Conservation (phyloP, 352 stramenopile species). For the Globisporangium uncinulatum region DNA sequence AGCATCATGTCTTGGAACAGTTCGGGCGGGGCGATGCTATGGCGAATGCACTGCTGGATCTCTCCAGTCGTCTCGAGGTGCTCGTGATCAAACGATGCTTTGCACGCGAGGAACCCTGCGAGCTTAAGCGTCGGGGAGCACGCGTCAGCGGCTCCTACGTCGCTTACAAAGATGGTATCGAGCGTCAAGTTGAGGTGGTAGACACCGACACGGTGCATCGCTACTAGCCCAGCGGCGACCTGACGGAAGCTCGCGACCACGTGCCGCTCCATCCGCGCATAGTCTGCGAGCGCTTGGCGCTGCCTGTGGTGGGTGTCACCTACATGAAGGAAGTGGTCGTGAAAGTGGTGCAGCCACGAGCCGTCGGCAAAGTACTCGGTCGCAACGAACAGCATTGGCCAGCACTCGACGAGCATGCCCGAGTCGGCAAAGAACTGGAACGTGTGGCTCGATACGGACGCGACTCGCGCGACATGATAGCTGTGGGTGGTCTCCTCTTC, state of each 20-base stretch:
- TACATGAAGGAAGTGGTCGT: constrained; percentile 6
- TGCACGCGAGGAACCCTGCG: constrained; percentile 36
- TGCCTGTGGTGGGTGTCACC: too few species aligned
- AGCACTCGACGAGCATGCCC: constrained; percentile 55
- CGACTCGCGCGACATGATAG: constrained; percentile 30
- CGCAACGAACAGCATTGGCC: constrained; percentile 47
- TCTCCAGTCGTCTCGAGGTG: constrained; percentile 15
- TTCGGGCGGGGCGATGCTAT: constrained; percentile 39
- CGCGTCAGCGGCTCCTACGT: background rate
- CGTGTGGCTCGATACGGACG: constrained; percentile 31
- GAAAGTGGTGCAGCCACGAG: constrained; percentile 33
- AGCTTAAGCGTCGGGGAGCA: constrained; percentile 23
- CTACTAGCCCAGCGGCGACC: constrained; percentile 37
- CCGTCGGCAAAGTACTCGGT: constrained; percentile 35
- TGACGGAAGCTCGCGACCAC: constrained; percentile 34
- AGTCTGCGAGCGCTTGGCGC: background rate
- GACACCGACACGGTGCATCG: constrained; percentile 50
- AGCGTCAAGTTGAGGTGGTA: constrained; percentile 56
- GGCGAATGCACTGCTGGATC: constrained; percentile 37
- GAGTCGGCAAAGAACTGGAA: constrained; percentile 63
- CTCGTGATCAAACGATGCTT: constrained; percentile 27
- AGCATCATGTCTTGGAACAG: constrained; percentile 14
- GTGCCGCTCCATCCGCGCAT: constrained; percentile 24
- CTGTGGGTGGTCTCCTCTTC: constrained; percentile 25
- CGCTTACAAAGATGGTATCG: constrained; percentile 34